Evolutionary conservation across 371 early-diverging fungal genomes (phyloP).

Genomic region (Smittium culicis): DNA sequence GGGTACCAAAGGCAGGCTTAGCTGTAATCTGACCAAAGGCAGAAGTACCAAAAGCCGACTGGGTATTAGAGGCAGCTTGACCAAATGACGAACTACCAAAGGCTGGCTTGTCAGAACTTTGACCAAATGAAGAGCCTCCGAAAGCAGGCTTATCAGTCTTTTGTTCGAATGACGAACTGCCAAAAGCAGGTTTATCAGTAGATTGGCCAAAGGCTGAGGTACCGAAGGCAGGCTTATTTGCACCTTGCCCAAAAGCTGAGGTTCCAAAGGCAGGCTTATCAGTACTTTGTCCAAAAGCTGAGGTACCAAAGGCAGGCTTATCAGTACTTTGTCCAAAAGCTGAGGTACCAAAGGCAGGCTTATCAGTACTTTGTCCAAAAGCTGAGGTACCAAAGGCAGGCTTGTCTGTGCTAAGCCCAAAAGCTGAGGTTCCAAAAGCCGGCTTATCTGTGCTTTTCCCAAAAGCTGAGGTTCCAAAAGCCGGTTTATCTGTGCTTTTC

Average conservation of each 20-base stretch:
- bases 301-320: neutral
- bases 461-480: neutral
- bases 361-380: neutral
- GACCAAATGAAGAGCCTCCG: slow-evolving; percentile 2
- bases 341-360: no score
- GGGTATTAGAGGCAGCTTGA: no score
- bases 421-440: neutral
- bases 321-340: neutral
- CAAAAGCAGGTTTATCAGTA: neutral
- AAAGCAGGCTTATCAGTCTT: no score
- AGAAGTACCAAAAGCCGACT: neutral
- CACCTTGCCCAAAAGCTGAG: neutral
- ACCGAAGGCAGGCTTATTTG: neutral
- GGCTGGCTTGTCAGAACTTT: neutral
- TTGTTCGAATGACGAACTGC: neutral
- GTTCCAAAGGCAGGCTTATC: neutral
- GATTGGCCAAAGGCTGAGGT: neutral
- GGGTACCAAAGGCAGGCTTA: no score
- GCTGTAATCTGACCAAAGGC: slow-evolving; percentile 6
- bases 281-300: neutral
- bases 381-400: neutral
- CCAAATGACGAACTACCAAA: slow-evolving; percentile 1
- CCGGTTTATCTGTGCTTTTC: neutral
- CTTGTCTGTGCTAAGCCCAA: neutral
- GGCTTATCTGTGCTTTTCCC: no score